phyloP scores from a whole-genome alignment of 257 asterid species.

The Solanum clarkiae region DNA sequence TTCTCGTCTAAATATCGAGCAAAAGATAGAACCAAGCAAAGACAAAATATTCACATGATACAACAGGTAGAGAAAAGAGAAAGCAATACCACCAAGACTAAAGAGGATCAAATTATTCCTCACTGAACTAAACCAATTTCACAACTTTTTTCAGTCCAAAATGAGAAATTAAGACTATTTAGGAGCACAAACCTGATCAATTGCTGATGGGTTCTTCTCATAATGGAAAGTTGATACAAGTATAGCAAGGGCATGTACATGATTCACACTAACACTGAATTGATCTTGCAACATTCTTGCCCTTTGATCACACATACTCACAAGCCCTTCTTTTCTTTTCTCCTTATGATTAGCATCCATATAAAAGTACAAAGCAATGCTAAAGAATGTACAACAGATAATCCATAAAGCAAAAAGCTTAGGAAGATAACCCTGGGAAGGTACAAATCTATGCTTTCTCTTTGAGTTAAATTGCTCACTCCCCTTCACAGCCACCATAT shows the following conservation, averaged over 20 bases:
- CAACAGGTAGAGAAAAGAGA: background rate
- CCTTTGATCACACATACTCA: conserved; percentile 87
- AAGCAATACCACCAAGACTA: background rate
- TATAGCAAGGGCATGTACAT: conserved; percentile 91
- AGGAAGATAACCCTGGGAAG: conserved; percentile 13
- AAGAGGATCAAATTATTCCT: background rate
- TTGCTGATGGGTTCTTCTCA: conserved; percentile 78
- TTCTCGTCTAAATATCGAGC: too few species aligned
- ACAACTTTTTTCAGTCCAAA: background rate
- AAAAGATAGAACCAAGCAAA: background rate
- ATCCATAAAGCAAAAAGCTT: conserved; percentile 39
- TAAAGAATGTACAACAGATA: conserved; percentile 7
- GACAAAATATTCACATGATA: background rate
- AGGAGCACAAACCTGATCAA: conserved; percentile 62
- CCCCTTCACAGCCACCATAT: conserved; percentile 45
- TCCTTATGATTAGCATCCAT: conserved; percentile 38
- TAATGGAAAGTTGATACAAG: conserved; percentile 85
- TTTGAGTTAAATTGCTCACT: conserved; percentile 36
- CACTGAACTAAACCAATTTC: background rate
- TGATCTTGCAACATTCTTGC: conserved; percentile 97
- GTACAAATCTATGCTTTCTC: conserved; percentile 30
- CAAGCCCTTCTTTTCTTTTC: conserved; percentile 68
- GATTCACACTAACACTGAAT: conserved; percentile 83
- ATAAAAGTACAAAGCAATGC: conserved; percentile 19
- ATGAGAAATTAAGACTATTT: background rate